These are phyloP conservation scores for Leishmania mexicana DNA, from an alignment of 208 protist species.

Conservation along the genomic window DNA sequence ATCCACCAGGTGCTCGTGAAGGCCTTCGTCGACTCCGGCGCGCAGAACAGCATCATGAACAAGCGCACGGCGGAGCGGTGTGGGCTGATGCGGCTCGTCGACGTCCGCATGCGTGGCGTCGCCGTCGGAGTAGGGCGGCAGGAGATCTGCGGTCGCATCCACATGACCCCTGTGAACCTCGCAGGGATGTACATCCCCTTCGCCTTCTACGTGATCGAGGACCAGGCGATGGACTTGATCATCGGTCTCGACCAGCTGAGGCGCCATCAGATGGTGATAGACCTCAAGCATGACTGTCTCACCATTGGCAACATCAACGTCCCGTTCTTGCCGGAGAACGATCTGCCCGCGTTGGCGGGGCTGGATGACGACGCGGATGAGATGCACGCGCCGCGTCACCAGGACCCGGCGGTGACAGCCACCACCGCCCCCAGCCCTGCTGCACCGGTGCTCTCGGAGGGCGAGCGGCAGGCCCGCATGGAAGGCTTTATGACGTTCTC, in stretches of 20 bases:
- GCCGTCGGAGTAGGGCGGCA: constrained; percentile 91
- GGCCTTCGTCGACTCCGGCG: constrained; percentile 95
- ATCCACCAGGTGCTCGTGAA: constrained; percentile 93
- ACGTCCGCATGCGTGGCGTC: constrained; percentile 81
- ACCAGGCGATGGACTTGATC: constrained; percentile 90
- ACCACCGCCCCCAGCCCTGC: background rate
- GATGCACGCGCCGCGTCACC: background rate
- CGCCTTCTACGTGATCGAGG: constrained; percentile 91
- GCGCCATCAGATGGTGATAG: constrained; percentile 81
- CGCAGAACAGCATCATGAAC: constrained; percentile 88
- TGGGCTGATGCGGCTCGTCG: constrained; percentile 87
- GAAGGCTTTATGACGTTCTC: constrained; percentile 50
- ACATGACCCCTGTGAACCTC: constrained; percentile 83
- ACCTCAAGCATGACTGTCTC: constrained; percentile 65
- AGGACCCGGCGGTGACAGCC: background rate
- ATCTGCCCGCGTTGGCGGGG: constrained; percentile 28
- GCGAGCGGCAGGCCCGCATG: constrained; percentile 6
- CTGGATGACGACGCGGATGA: background rate
- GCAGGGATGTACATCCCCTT: constrained; percentile 75
- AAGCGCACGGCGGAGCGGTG: constrained; percentile 81
- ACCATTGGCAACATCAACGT: constrained; percentile 43
- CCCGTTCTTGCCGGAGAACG: constrained; percentile 60
- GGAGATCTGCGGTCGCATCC: constrained; percentile 93
- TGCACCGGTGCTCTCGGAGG: constrained; percentile 1
- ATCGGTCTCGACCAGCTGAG: constrained; percentile 95